A percentile compares a stretch with the other conserved stretches of the same genome.
Conservation (phyloP, 1,284 basidiomycete genomes). For the Vanrija humicola region DNA sequence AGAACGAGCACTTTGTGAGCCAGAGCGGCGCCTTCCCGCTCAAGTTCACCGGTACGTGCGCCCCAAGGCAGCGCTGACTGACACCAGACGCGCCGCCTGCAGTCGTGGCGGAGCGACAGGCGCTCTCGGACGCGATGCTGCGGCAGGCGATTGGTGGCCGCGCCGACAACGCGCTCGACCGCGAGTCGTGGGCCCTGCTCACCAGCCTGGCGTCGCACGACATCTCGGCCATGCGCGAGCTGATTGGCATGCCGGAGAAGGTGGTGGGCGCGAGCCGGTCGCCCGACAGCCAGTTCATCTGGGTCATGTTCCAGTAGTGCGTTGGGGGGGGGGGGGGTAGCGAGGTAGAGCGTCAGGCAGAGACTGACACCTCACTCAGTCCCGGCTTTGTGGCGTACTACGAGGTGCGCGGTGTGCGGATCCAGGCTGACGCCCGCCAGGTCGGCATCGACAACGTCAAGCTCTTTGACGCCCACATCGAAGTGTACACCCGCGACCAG, state of each 20-base stretch:
- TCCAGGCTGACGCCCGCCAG: no score
- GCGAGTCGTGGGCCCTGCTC: conserved; percentile 38
- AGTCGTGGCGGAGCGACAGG: conserved; percentile 18
- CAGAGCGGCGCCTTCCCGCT: conserved; percentile 13
- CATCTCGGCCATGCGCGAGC: conserved; percentile 50
- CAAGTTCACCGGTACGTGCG: conserved; percentile 6
- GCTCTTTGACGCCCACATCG: conserved; percentile 51
- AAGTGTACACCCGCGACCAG: conserved; percentile 47
- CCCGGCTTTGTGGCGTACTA: conserved; percentile 38
- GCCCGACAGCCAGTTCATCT: conserved; percentile 8
- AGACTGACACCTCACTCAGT: conserved; percentile 4
- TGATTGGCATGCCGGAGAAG: conserved; percentile 43
- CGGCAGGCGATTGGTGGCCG: conserved; percentile 27
- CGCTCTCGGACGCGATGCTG: conserved; percentile 12
- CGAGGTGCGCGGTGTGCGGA: conserved; percentile 12
- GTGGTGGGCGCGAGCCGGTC: conserved; percentile 30
- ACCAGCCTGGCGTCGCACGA: conserved; percentile 47
- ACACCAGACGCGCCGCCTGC: conserved; percentile 39
- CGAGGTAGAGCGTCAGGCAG: no score
- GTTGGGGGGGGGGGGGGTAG: neutral
- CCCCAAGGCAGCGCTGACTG: conserved; percentile 28
- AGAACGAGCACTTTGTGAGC: conserved; percentile 45
- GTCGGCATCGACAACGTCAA: conserved; percentile 48
- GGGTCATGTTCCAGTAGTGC: conserved; percentile 14
- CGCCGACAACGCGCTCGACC: conserved; percentile 25